Base-by-base conservation (phyloP, 2,329 filamentous ascomycete species). In the Aspergillus ibericus region DNA sequence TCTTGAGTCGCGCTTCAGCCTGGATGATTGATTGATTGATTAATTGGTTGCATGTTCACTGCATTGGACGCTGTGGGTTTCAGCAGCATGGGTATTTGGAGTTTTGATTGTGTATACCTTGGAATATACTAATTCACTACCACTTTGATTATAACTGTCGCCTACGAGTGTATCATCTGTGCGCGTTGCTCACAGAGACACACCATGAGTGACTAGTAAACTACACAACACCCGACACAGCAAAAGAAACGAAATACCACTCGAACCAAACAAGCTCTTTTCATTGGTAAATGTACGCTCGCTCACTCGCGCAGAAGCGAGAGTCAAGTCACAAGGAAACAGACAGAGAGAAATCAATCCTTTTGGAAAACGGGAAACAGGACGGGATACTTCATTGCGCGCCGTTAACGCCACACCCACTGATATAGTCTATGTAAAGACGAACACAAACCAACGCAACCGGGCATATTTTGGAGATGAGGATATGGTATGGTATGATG, bases 1-100 rank as follows among this genome's bases (percentile, higher is more conserved):
- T 40, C 5, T 40, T 53, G 51, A 42, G 22, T 53, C 51, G 51
- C 51, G 51, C 36, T 53, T 53, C n/a, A 53, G 51, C 51, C 51
- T 32, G 38, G n/a, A 29, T 44, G 38, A 53, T 53, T 32, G n/a
- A 34, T 29, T 34, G 10, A 32, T 48, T 48, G 25, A 48, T 32
- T n/a, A n/a, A n/a, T n/a, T 32, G 44, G 9, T 16, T 48, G 44
- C 27, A 29, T 48, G n/a, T 48, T 29, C 10, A 46, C 32, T 59
- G 57, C 58, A 59, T 59, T 53, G 58, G 58, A 56, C 25, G 53
- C 42, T 53, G 48, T 35, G 7, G 27, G 16, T 29, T 20, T 13
- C 25, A 48, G 22, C 54, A 47, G 53, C 47, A 38, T 44, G 54
- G 53, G 46, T 44, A 48, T 38, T 36, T 35, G 40, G 44, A 48